Conservation (phyloP, 805 yeast species). For the Wickerhamiella occidentalis region DNA sequence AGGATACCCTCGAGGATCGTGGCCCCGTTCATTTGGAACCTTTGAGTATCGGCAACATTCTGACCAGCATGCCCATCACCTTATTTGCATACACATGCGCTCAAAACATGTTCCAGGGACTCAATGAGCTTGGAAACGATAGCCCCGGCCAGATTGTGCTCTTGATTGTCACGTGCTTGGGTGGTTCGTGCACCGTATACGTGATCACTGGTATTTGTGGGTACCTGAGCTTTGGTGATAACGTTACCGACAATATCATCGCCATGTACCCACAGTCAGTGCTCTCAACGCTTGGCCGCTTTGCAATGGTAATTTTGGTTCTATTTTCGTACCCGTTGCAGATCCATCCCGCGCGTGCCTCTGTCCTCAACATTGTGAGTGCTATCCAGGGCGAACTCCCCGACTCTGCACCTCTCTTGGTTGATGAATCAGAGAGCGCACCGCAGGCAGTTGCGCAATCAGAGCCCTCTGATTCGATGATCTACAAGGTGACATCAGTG, state of each 20-base stretch:
- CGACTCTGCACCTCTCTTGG: conserved; percentile 12
- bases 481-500: conserved; percentile 28
- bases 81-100: conserved; percentile 95
- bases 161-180: conserved; percentile 44
- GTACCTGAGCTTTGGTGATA: conserved; percentile 74
- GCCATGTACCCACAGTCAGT: conserved; percentile 55
- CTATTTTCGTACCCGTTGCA: conserved; percentile 79
- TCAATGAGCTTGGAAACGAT: conserved; percentile 61
- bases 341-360: conserved; percentile 80
- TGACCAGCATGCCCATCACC: conserved; percentile 76
- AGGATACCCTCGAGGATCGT: conserved; percentile 40
- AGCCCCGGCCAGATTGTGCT: conserved; percentile 36
- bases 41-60: conserved; percentile 30
- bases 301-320: conserved; percentile 70
- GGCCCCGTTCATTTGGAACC: conserved; percentile 46
- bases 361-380: conserved; percentile 58
- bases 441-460: not conserved
- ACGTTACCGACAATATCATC: conserved; percentile 67
- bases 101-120: conserved; percentile 82
- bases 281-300: conserved; percentile 65
- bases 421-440: conserved; percentile 1
- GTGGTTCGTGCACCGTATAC: conserved; percentile 50
- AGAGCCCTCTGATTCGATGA: not conserved
- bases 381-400: conserved; percentile 20
- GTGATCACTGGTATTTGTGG: conserved; percentile 68